phyloP scores from a whole-genome alignment of 768 basidiomycete species.

The Boletus subparvulus region DNA sequence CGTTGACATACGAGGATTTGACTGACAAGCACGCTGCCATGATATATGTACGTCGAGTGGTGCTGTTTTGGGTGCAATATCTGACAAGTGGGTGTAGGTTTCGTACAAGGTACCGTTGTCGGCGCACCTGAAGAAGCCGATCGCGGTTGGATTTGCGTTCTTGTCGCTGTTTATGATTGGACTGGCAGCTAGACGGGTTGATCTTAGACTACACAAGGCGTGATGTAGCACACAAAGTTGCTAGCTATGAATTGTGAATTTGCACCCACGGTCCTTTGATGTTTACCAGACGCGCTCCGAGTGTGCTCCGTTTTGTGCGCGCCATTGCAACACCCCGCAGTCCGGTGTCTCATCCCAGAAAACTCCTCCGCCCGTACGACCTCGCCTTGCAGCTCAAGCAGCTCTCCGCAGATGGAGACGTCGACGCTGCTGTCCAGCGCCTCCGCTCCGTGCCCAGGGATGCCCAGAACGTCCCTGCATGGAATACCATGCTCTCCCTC shows the following conservation, averaged over 20 bases:
- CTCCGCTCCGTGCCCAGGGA: conserved; percentile 70
- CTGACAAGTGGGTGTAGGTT: conserved; percentile 52
- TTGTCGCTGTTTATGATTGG: conserved; percentile 60
- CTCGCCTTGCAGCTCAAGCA: conserved; percentile 59
- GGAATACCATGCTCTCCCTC: conserved; percentile 78
- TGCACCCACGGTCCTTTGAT: conserved; percentile 14
- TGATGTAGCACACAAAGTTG: conserved; percentile 7
- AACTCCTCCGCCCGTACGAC: conserved; percentile 59
- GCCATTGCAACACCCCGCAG: conserved; percentile 4
- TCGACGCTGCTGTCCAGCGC: conserved; percentile 63
- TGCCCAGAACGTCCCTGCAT: conserved; percentile 71
- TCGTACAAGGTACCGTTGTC: conserved; percentile 79
- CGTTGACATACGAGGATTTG: conserved; percentile 68
- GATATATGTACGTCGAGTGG: conserved; percentile 70
- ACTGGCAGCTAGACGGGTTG: conserved; percentile 48
- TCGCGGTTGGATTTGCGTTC: conserved; percentile 73
- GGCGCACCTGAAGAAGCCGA: conserved; percentile 85
- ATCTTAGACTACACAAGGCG: conserved; percentile 48
- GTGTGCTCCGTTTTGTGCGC: conserved; percentile 2
- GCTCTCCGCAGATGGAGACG: conserved; percentile 51
- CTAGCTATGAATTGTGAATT: neutral
- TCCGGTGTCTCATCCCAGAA: conserved; percentile 1
- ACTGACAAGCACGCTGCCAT: conserved; percentile 77
- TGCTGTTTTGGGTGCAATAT: neutral
- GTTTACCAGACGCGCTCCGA: conserved; percentile 11